phyloP scores from a whole-genome alignment of 257 asterid genomes.

The Anisodus acutangulus region DNA sequence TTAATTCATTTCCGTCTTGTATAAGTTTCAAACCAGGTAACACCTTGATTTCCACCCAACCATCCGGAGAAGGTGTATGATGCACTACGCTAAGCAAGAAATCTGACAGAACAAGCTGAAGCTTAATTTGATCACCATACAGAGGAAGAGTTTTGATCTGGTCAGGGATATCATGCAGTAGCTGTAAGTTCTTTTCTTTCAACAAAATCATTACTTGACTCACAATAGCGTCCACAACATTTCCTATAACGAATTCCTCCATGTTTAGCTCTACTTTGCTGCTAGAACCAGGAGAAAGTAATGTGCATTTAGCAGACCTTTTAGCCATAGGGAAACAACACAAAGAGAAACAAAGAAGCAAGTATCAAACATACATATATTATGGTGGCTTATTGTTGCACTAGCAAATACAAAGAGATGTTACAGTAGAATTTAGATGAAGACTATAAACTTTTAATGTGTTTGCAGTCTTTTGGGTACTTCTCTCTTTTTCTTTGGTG shows the following conservation, averaged over 20 bases:
- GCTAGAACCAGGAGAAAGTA: constrained; percentile 36
- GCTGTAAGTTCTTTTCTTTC: constrained; percentile 52
- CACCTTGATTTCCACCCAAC: constrained; percentile 73
- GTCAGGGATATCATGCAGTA: constrained; percentile 56
- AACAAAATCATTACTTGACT: constrained; percentile 70
- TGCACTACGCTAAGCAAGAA: constrained; percentile 57
- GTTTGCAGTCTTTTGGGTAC: neutral
- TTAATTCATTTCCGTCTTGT: constrained; percentile 53
- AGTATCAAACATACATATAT: constrained; percentile 18
- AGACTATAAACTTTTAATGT: neutral
- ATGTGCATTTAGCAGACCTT: constrained; percentile 20
- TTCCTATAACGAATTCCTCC: constrained; percentile 58
- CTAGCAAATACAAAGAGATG: neutral
- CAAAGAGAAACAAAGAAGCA: constrained; percentile 4
- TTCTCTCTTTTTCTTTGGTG: constrained; percentile 9
- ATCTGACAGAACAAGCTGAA: constrained; percentile 63
- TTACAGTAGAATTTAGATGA: neutral
- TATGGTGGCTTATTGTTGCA: neutral
- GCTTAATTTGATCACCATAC: constrained; percentile 64
- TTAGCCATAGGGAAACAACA: neutral
- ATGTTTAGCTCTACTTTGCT: constrained; percentile 52
- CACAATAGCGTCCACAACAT: constrained; percentile 58
- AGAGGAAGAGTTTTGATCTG: constrained; percentile 47
- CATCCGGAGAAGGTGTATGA: constrained; percentile 53
- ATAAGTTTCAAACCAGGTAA: constrained; percentile 47